Conservation (phyloP, 192 early-diverging fungal species). For the Podila epicladia region DNA sequence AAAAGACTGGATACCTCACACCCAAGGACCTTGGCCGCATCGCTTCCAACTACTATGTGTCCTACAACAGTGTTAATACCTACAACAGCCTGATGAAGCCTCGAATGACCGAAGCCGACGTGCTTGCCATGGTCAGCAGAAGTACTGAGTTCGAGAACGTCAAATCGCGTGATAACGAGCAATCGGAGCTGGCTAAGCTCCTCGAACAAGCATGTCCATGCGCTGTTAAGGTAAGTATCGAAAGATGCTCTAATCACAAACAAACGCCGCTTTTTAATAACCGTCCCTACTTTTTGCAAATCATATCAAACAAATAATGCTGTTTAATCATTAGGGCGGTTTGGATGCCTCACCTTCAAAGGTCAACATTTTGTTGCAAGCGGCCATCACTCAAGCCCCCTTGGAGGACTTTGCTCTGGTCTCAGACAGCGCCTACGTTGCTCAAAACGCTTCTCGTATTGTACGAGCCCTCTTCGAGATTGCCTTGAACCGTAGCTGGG, state of each 20-base stretch:
- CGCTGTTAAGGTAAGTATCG: constrained; percentile 75
- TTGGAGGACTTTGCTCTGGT: constrained; percentile 95
- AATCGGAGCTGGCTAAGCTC: constrained; percentile 77
- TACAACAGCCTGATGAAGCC: constrained; percentile 90
- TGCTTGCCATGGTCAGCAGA: constrained; percentile 85
- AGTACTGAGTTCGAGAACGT: constrained; percentile 97
- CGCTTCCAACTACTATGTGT: constrained; percentile 93
- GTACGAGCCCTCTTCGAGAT: constrained; percentile 97
- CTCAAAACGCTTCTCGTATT: constrained; percentile 94
- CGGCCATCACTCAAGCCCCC: constrained; percentile 78
- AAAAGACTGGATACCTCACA: constrained; percentile 82
- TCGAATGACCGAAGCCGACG: constrained; percentile 94
- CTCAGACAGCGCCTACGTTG: constrained; percentile 93
- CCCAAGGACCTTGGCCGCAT: constrained; percentile 95
- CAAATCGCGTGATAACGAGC: constrained; percentile 90
- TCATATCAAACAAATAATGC: background rate
- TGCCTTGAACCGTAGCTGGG: constrained; percentile 91
- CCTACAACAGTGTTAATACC: constrained; percentile 84
- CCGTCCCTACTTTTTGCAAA: background rate
- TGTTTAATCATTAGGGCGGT: constrained; percentile 66
- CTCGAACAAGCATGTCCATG: constrained; percentile 82
- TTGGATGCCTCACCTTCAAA: constrained; percentile 88
- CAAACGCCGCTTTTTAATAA: background rate
- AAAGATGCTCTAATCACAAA: background rate
- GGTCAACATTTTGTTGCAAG: constrained; percentile 94